phyloP scores from a whole-genome alignment of 2,329 filamentous ascomycete genomes.

The Pseudopithomyces chartarum region DNA sequence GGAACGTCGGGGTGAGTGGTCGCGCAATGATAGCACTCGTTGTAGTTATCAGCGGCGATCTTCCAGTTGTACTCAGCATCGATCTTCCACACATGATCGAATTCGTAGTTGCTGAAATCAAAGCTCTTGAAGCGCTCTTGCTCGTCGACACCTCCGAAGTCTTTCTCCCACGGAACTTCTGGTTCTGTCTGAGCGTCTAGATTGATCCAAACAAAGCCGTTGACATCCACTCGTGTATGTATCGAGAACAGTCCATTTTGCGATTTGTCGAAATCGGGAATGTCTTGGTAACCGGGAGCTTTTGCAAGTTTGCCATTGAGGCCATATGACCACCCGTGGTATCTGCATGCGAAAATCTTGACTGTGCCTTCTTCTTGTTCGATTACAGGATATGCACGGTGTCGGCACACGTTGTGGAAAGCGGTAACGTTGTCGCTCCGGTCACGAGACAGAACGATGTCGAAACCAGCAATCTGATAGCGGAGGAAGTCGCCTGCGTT shows the following conservation, averaged over 20 bases:
- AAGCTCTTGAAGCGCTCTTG: slow-evolving; percentile 13
- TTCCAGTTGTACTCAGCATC: slow-evolving; percentile 23
- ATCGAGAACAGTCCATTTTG: slow-evolving; percentile 35
- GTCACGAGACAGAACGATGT: slow-evolving; percentile 17
- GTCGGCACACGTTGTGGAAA: slow-evolving; percentile 51
- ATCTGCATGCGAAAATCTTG: slow-evolving; percentile 44
- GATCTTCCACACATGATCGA: slow-evolving; percentile 20
- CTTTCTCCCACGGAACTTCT: slow-evolving; percentile 15
- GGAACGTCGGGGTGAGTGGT: slow-evolving; percentile 62
- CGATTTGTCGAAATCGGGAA: slow-evolving; percentile 43
- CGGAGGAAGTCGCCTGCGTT: slow-evolving; percentile 20
- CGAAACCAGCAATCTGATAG: slow-evolving; percentile 15
- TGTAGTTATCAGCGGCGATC: slow-evolving; percentile 60
- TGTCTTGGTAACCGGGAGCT: slow-evolving; percentile 45
- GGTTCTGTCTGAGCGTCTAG: slow-evolving; percentile 20
- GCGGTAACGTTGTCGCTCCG: slow-evolving; percentile 20
- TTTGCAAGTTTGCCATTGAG: slow-evolving; percentile 47
- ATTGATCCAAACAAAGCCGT: slow-evolving; percentile 35
- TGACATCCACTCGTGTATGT: slow-evolving; percentile 21
- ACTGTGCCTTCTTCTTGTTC: slow-evolving; percentile 30
- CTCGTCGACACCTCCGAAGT: slow-evolving; percentile 14
- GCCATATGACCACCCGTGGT: slow-evolving; percentile 51
- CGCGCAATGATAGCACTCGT: slow-evolving; percentile 66
- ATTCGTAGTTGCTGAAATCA: slow-evolving; percentile 16
- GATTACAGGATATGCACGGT: slow-evolving; percentile 41